Percentiles rank a stretch among this genome's conserved stretches.
phyloP scores from a whole-genome alignment of 2,329 filamentous ascomycete genomes.

The Colletotrichum godetiae region DNA sequence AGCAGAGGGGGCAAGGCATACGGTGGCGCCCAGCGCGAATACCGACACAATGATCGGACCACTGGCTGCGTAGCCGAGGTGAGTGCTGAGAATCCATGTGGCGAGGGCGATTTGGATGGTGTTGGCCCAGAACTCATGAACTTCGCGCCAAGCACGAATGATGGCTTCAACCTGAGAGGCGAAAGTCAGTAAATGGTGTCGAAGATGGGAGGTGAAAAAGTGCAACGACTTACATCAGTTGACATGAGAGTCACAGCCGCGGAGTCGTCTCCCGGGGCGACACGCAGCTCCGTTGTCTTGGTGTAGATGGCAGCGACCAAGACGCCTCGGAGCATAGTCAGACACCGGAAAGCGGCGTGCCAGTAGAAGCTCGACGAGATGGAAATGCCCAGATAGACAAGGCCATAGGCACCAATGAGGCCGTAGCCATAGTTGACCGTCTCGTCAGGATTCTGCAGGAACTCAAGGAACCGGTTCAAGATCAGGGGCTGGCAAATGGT shows the following conservation, averaged over 20 bases:
- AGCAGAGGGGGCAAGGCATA: slow-evolving; percentile 42
- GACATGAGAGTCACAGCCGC: slow-evolving; percentile 43
- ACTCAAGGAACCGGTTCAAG: slow-evolving; percentile 47
- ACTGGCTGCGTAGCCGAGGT: slow-evolving; percentile 48
- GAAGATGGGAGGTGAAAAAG: background rate
- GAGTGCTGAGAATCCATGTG: slow-evolving; percentile 46
- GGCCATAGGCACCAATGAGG: slow-evolving; percentile 52
- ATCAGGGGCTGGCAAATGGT: slow-evolving; percentile 51
- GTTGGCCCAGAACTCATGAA: slow-evolving; percentile 52
- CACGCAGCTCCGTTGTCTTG: slow-evolving; percentile 38
- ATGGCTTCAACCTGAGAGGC: slow-evolving; percentile 49
- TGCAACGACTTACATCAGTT: slow-evolving; percentile 42
- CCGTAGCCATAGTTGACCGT: slow-evolving; percentile 47
- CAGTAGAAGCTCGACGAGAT: slow-evolving; percentile 42
- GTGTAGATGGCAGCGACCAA: slow-evolving; percentile 42
- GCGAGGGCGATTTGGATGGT: slow-evolving; percentile 47
- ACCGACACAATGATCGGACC: slow-evolving; percentile 47
- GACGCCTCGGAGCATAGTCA: slow-evolving; percentile 42
- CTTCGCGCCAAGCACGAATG: slow-evolving; percentile 46
- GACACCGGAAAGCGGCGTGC: slow-evolving; percentile 39
- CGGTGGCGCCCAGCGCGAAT: slow-evolving; percentile 40
- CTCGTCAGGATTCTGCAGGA: slow-evolving; percentile 42
- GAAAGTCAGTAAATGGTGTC: background rate
- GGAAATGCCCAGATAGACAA: slow-evolving; percentile 56
- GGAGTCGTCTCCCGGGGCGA: slow-evolving; percentile 35